Conservation (phyloP, 2,329 filamentous ascomycete genomes). For the Talaromyces sp. region DNA sequence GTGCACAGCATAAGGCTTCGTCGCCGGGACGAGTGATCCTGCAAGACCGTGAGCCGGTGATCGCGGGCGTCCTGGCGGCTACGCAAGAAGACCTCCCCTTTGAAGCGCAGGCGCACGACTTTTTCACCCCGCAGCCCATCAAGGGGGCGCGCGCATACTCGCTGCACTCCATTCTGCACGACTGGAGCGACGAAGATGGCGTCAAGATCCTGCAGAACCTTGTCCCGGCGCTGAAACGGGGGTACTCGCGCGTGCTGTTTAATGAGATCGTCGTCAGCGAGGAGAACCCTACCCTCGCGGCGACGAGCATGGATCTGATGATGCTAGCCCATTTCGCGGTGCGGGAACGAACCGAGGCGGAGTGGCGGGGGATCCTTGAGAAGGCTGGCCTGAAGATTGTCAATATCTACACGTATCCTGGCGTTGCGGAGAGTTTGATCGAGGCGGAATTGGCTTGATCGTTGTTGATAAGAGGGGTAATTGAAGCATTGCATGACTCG, state of each 20-base stretch:
- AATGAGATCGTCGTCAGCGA: slow-evolving; percentile 13
- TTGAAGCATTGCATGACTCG: too few species aligned
- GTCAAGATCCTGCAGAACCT: slow-evolving; percentile 20
- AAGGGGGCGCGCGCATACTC: slow-evolving; percentile 26
- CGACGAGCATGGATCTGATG: slow-evolving; percentile 32
- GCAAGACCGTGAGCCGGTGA: slow-evolving; percentile 22
- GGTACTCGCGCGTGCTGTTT: slow-evolving; percentile 11
- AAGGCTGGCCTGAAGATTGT: neutral
- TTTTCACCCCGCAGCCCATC: slow-evolving; percentile 24
- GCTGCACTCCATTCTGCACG: slow-evolving; percentile 27
- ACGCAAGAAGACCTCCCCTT: slow-evolving; percentile 6
- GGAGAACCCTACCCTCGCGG: slow-evolving; percentile 27
- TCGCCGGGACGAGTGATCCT: slow-evolving; percentile 28
- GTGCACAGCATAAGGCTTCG: slow-evolving; percentile 19
- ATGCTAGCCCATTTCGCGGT: slow-evolving; percentile 36
- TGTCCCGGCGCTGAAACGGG: neutral
- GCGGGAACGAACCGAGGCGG: slow-evolving; percentile 25
- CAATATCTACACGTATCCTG: slow-evolving; percentile 5
- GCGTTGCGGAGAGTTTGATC: slow-evolving; percentile 8
- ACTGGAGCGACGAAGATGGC: slow-evolving; percentile 25
- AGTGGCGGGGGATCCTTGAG: neutral
- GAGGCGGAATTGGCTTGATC: slow-evolving; percentile 7
- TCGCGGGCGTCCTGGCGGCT: slow-evolving; percentile 10
- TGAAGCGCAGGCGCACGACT: slow-evolving; percentile 20
- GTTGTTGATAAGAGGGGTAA: too few species aligned